A percentile compares a stretch with the other conserved stretches of the same genome.
Evolutionary conservation across 2,329 filamentous ascomycete species (phyloP).

Genomic region (Pseudogymnoascus sp.): DNA sequence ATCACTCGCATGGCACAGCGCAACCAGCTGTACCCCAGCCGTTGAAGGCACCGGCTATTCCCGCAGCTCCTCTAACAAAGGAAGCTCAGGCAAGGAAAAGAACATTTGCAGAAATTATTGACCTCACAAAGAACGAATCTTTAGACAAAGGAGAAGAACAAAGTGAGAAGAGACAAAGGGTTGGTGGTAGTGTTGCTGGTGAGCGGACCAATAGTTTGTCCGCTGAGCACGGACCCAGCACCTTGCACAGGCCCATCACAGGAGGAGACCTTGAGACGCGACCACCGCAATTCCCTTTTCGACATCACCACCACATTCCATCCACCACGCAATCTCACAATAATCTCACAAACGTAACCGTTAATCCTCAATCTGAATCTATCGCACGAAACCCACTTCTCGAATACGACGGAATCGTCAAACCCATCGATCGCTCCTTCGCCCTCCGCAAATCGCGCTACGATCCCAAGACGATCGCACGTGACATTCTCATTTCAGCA

Average conservation of each 20-base stretch:
- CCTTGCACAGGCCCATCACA: neutral
- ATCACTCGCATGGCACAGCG: no score
- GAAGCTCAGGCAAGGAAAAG: constrained; percentile 11
- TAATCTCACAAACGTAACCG: neutral
- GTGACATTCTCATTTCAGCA: constrained; percentile 53
- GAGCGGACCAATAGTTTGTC: neutral
- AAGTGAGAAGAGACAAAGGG: neutral
- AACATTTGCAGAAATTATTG: constrained; percentile 13
- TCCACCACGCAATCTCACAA: neutral
- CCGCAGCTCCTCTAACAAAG: constrained; percentile 9
- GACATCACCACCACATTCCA: neutral
- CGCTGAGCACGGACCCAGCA: neutral
- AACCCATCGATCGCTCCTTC: constrained; percentile 8
- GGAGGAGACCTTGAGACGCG: neutral
- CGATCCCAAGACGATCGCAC: constrained; percentile 52
- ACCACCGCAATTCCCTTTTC: neutral
- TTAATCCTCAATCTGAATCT: neutral
- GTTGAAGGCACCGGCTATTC: neutral
- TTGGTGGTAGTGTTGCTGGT: neutral
- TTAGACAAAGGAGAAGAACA: neutral
- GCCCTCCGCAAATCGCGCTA: constrained; percentile 40
- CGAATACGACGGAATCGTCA: constrained; percentile 10
- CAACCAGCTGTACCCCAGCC: neutral
- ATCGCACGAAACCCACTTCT: constrained; percentile 6
- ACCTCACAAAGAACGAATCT: constrained; percentile 11